Evolutionary conservation across 2,329 filamentous ascomycete genomes (phyloP).

Genomic region (Sclerotinia sclerotiorum): DNA sequence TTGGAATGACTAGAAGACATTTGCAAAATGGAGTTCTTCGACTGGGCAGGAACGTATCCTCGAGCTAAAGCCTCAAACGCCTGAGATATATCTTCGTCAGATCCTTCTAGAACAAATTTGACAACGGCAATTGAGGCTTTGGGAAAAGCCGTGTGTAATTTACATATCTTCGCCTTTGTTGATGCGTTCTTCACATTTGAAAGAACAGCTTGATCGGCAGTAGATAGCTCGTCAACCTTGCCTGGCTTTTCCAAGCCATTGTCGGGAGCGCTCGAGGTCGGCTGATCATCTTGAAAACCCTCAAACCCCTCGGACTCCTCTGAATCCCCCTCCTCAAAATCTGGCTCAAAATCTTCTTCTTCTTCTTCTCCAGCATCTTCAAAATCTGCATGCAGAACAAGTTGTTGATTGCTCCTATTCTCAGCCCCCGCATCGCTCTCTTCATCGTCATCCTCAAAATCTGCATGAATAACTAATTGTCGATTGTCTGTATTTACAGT

Average conservation of each 20-base stretch:
- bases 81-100: conserved; percentile 34
- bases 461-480: conserved; percentile 37
- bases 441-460: conserved; percentile 42
- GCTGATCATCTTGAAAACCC: conserved; percentile 12
- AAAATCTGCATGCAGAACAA: conserved; percentile 30
- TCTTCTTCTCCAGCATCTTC: conserved; percentile 28
- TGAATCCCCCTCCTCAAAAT: conserved; percentile 28
- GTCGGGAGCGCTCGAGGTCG: background rate
- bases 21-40: conserved; percentile 34
- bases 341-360: conserved; percentile 36
- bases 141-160: conserved; percentile 39
- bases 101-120: conserved; percentile 36
- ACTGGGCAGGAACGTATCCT: conserved; percentile 35
- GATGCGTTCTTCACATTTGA: conserved; percentile 27
- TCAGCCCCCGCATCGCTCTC: conserved; percentile 37
- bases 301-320: conserved; percentile 7
- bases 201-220: conserved; percentile 27
- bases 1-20: conserved; percentile 14
- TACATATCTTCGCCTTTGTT: conserved; percentile 34
- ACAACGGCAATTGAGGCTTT: conserved; percentile 36
- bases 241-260: background rate
- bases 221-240: conserved; percentile 21
- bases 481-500: conserved; percentile 36
- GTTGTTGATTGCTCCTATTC: conserved; percentile 31
- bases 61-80: conserved; percentile 38